phyloP scores from a whole-genome alignment of 2,329 filamentous ascomycete genomes.

The Venturia pyrina region DNA sequence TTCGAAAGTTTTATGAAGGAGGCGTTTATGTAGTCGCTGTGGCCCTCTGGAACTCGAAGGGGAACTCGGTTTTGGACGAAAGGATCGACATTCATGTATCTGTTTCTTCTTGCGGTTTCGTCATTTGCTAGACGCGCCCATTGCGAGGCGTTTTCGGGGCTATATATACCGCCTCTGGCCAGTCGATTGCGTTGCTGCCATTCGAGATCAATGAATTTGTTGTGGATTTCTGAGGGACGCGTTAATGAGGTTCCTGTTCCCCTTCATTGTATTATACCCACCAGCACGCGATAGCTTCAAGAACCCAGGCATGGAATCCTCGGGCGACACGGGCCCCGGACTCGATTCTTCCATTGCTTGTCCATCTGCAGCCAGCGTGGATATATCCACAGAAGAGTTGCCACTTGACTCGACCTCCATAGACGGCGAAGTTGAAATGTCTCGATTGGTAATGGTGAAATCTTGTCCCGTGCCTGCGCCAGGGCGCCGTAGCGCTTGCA shows the following conservation, averaged over 20 bases:
- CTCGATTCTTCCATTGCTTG: not conserved
- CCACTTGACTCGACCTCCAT: not conserved
- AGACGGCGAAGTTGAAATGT: not conserved
- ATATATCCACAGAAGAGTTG: not conserved
- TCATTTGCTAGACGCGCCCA: slow-evolving; percentile 50
- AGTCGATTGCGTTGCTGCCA: slow-evolving; percentile 49
- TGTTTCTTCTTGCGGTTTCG: slow-evolving; percentile 56
- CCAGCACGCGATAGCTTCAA: slow-evolving; percentile 4
- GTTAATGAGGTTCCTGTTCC: not conserved
- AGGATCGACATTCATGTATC: slow-evolving; percentile 82
- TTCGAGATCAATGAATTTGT: slow-evolving; percentile 52
- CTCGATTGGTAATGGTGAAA: not conserved
- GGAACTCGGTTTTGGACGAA: slow-evolving; percentile 80
- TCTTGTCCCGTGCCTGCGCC: not conserved
- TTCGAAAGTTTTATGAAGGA: slow-evolving; percentile 35
- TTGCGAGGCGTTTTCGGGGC: slow-evolving; percentile 38
- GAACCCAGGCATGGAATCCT: slow-evolving; percentile 2
- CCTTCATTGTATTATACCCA: not conserved
- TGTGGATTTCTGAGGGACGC: slow-evolving; percentile 40
- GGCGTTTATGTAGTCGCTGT: slow-evolving; percentile 44
- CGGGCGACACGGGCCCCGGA: not conserved
- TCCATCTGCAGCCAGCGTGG: not conserved
- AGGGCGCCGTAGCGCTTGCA: not conserved
- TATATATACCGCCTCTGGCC: slow-evolving; percentile 18
- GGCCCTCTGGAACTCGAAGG: slow-evolving; percentile 62